Evolutionary conservation across 2,329 filamentous ascomycete genomes (phyloP), one percentile per base, ranked within the genome.

Genomic region (Gremmenia infestans): DNA sequence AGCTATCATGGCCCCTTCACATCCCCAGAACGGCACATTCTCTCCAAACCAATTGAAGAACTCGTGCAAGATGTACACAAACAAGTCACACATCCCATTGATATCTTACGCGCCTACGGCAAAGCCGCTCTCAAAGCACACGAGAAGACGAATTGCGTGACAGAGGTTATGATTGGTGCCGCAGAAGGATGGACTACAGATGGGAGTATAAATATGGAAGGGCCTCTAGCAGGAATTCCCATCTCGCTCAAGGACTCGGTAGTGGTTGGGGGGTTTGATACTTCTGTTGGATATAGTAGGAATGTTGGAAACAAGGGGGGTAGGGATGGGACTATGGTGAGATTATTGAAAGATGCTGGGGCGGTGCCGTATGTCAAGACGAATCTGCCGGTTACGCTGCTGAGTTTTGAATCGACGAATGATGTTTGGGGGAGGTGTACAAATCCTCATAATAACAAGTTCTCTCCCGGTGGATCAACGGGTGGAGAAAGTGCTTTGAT

Each of bases 291-390:
- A 2, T 96, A 91, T 72, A 90, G 88, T 37, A 75, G 78, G 52
- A 83, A 90, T 62, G 82, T 85, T 0, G 83, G 83, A 50, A 89
- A 92, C 65, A 86, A 86, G 14, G 74, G 91, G 89, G 43, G 91
- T 89, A 59, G 60, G 14, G 91, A 97, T 73, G 91, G 91, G 0
- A 76, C 83, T 2, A 82, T 91, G 66, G 86, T 89, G 22, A 81
- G 80, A 54, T 72, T 97, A 43, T 77, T 97, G 51, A 96, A 96
- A 68, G 88, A 94, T 68, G 90, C 91, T 2, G 89, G 92, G 22
- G 91, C 92, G 0, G 80, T 97, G 2, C 92, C 92, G 0, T 96
- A 96, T 69, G 90, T 92, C 61, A 97, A 97, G 77, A 97, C 92
- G 0, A 94, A 94, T 60, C 71, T 95, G 2, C 93, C 92, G 5